phyloP scores from a whole-genome alignment of 2,329 filamentous ascomycete species.

The Diaporthe vexans region DNA sequence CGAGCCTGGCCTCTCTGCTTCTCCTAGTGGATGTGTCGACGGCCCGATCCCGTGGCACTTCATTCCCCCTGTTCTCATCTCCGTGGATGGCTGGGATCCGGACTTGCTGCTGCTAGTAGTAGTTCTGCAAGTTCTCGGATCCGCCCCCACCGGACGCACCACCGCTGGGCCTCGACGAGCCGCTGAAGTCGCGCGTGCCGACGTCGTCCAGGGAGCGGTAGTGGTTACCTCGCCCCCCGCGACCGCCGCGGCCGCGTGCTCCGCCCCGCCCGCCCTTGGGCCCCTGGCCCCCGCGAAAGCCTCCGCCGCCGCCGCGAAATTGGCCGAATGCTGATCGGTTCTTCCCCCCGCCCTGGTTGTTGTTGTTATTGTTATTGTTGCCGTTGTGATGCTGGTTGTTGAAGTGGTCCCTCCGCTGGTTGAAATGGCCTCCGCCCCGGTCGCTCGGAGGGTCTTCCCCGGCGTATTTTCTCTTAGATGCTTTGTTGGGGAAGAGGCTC shows the following conservation, averaged over 20 bases:
- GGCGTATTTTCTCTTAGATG: constrained; percentile 73
- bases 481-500: constrained; percentile 71
- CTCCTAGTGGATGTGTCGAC: neutral
- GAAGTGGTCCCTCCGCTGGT: constrained; percentile 47
- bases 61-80: constrained; percentile 12
- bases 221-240: constrained; percentile 63
- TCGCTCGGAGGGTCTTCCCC: constrained; percentile 60
- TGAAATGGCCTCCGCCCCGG: constrained; percentile 44
- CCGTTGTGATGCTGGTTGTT: constrained; percentile 42
- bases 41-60: neutral
- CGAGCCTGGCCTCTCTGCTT: neutral
- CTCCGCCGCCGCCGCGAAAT: constrained; percentile 59
- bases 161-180: constrained; percentile 37
- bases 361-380: constrained; percentile 22
- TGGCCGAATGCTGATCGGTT: constrained; percentile 54
- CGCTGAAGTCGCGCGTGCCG: constrained; percentile 60
- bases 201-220: constrained; percentile 80
- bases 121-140: constrained; percentile 40
- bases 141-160: constrained; percentile 31
- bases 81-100: neutral
- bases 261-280: constrained; percentile 47
- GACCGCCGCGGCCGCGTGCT: constrained; percentile 49
- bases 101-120: constrained; percentile 40
- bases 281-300: constrained; percentile 55
- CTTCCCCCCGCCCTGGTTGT: constrained; percentile 50